phyloP scores from a whole-genome alignment of 805 yeast genomes.

The Lipomyces japonicus region DNA sequence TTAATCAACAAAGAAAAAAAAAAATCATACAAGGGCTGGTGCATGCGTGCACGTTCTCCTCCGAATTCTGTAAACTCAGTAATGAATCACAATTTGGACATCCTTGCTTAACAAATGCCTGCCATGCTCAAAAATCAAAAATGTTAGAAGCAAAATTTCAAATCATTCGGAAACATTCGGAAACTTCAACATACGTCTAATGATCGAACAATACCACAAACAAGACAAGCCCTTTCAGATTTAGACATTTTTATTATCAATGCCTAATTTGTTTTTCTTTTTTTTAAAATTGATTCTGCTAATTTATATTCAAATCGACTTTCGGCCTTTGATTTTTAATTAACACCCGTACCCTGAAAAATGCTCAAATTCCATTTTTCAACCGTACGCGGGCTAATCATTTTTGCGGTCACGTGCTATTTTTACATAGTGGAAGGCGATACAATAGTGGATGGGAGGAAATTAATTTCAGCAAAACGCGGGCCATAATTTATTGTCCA shows the following conservation, averaged over 20 bases:
- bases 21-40: slow-evolving; percentile 67
- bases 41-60: slow-evolving; percentile 79
- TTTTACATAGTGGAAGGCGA: too few relatives aligned
- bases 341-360: too few relatives aligned
- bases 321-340: too few relatives aligned
- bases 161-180: not conserved
- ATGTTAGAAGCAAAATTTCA: not conserved
- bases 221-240: slow-evolving; percentile 93
- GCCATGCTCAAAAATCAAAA: not conserved
- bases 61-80: slow-evolving; percentile 73
- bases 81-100: slow-evolving; percentile 96
- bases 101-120: slow-evolving; percentile 74
- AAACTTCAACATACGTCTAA: slow-evolving; percentile 48
- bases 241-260: too few relatives aligned
- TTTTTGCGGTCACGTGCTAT: too few relatives aligned
- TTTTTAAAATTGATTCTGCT: too few relatives aligned
- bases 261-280: too few relatives aligned
- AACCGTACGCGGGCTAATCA: not conserved
- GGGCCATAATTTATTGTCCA: too few relatives aligned
- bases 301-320: too few relatives aligned
- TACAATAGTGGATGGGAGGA: too few relatives aligned
- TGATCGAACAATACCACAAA: slow-evolving; percentile 89
- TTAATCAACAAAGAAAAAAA: not conserved
- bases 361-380: too few relatives aligned
- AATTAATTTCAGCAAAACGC: too few relatives aligned